phyloP scores from a whole-genome alignment of 179 eudicot genomes.

The Amaranthus tricolor region DNA sequence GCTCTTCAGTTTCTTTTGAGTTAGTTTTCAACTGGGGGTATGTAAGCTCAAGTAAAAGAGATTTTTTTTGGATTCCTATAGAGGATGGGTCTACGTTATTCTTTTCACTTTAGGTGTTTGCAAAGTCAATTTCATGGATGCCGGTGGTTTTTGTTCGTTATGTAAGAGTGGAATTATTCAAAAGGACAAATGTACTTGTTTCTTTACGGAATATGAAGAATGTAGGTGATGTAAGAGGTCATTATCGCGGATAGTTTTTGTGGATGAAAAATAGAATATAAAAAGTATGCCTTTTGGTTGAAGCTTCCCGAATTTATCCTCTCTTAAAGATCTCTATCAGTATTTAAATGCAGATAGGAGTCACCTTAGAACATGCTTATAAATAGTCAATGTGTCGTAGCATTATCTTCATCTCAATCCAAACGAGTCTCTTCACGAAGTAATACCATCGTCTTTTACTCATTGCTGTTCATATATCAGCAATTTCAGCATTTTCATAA shows the following conservation, averaged over 20 bases:
- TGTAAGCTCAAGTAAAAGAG: slow-evolving; percentile 3
- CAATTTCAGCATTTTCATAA: neutral
- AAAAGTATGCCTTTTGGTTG: neutral
- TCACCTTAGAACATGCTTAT: slow-evolving; percentile 12
- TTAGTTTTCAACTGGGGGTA: neutral
- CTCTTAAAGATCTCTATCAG: slow-evolving; percentile 1
- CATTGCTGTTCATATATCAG: no score
- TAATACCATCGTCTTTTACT: neutral
- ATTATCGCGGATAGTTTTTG: slow-evolving; percentile 6
- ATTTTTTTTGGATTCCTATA: slow-evolving; percentile 4
- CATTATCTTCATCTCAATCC: slow-evolving; percentile 18
- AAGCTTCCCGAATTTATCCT: slow-evolving; percentile 7
- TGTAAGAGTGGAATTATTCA: neutral
- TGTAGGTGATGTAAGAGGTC: slow-evolving; percentile 10
- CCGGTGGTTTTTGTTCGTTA: neutral
- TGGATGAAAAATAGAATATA: slow-evolving; percentile 6
- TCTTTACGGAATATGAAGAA: slow-evolving; percentile 19
- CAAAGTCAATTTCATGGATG: neutral
- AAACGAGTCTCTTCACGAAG: slow-evolving; percentile 3
- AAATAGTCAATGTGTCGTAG: slow-evolving; percentile 14
- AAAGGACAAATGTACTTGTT: slow-evolving; percentile 19
- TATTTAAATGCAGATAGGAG: neutral
- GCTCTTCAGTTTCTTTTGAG: slow-evolving; percentile 2
- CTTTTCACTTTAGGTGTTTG: slow-evolving; percentile 8
- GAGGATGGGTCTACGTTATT: slow-evolving; percentile 15